phyloP scores from a whole-genome alignment of 2,329 filamentous ascomycete genomes.

The Trichoderma brevicompactum region DNA sequence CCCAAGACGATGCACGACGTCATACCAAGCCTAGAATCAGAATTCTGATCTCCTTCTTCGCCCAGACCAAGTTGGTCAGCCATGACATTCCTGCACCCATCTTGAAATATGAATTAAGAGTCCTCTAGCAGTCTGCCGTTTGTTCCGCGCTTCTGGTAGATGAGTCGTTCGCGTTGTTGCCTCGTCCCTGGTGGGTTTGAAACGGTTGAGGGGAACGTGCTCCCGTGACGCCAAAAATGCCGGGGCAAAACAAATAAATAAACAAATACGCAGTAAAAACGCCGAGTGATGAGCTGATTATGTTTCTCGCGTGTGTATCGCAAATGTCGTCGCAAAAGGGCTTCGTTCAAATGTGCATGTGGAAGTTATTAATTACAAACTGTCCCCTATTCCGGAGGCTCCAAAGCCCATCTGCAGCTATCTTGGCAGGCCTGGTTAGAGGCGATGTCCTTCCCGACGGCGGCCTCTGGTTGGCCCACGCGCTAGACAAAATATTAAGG shows the following conservation, averaged over 20 bases:
- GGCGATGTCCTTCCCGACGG: slow-evolving; percentile 38
- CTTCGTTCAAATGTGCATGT: slow-evolving; percentile 33
- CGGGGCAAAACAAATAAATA: background rate
- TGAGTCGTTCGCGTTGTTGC: slow-evolving; percentile 1
- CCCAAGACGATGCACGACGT: slow-evolving; percentile 18
- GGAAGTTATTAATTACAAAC: slow-evolving; percentile 36
- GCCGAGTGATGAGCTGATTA: background rate
- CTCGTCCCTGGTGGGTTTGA: background rate
- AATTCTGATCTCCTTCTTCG: slow-evolving; percentile 98
- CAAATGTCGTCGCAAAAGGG: slow-evolving; percentile 31
- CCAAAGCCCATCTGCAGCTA: slow-evolving; percentile 34
- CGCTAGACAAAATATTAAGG: slow-evolving; percentile 35
- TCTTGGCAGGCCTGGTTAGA: slow-evolving; percentile 32
- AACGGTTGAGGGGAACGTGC: background rate
- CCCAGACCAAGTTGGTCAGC: slow-evolving; percentile 76
- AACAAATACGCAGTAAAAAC: slow-evolving; percentile 7
- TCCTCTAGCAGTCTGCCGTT: background rate
- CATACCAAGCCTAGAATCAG: slow-evolving; percentile 89
- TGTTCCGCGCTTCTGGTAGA: background rate
- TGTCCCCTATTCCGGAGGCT: slow-evolving; percentile 40
- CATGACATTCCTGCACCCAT: slow-evolving; percentile 71
- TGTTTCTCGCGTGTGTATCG: slow-evolving; percentile 1
- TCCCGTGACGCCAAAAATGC: slow-evolving; percentile 4
- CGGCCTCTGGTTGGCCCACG: slow-evolving; percentile 37
- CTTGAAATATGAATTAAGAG: slow-evolving; percentile 38